Evolutionary conservation across 2,329 filamentous ascomycete genomes (phyloP), one percentile per base, ranked within the genome.

Genomic region (Dothistroma septosporum): DNA sequence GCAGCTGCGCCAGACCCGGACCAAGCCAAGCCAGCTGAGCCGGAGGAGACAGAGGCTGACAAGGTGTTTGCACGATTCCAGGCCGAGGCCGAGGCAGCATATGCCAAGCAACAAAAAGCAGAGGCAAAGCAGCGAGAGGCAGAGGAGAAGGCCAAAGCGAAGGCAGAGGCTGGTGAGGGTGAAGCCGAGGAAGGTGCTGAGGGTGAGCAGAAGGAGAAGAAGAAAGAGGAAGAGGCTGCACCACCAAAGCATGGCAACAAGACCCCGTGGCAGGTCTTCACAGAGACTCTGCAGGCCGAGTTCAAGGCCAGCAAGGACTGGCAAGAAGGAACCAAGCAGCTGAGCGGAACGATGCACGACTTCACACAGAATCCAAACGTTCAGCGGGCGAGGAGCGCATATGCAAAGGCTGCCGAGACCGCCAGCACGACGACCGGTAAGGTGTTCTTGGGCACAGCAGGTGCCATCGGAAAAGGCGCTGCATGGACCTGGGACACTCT

Each of bases 281-380:
- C 91, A 72, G 94, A 99, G 74, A 99, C 94, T n/a, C 85, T 99
- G 77, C 86, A 91, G 75, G 84, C 83, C 60, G 94, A 99, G 77
- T 96, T 99, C 79, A 92, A 97, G 76, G 90, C 91, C 56, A 97
- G 92, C 16, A 96, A 97, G 74, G 94, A 99, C 76, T 99, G 94
- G 94, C 96, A 99, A 73, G 94, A 99, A 74, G 96, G 91, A 48
- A 99, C 93, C 47, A 97, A 99, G 80, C 91, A 94, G 67, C 84
- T 99, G 47, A 90, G 91, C 19, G 91, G 90, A 53, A 90, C 89
- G 6, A 91, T 93, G 19, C 89, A 96, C 73, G 87, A 97, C 71
- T 94, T 99, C 73, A 88, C 88, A 33, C 93, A 97, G 78, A 97
- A 92, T 72, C 92, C 97, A 73, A 90, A 88, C 19, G 90, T 99